These are phyloP conservation scores for Austropuccinia psidii DNA, from an alignment of 1,284 basidiomycete genomes.

Conservation along the genomic window DNA sequence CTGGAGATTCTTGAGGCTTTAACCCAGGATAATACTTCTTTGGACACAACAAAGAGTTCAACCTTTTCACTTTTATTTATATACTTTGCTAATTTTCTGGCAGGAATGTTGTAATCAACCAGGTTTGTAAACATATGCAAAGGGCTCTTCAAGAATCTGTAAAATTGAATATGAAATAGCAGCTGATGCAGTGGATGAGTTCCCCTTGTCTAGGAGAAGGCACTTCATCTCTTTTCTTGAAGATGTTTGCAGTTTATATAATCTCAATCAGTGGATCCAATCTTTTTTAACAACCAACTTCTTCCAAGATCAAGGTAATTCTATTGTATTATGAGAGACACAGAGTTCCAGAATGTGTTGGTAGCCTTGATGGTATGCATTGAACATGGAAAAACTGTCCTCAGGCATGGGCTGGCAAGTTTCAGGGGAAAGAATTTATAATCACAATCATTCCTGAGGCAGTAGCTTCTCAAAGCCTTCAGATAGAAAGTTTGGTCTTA, in stretches of 20 bases:
- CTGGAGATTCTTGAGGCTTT: too few species aligned
- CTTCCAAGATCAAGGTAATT: background rate
- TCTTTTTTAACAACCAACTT: background rate
- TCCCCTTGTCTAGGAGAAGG: background rate
- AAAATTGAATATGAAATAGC: background rate
- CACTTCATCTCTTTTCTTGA: background rate
- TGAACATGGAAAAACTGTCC: background rate
- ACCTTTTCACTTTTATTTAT: too few species aligned
- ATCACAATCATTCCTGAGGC: background rate
- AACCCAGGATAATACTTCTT: too few species aligned
- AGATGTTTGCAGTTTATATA: background rate
- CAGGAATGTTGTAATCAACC: background rate
- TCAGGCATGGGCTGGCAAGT: background rate
- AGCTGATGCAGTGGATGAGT: background rate
- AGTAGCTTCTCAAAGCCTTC: background rate
- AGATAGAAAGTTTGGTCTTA: background rate
- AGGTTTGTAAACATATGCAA: background rate
- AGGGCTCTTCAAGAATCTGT: background rate
- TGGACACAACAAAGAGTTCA: too few species aligned
- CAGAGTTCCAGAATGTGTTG: background rate
- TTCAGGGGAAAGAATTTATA: background rate
- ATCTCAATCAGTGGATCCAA: background rate
- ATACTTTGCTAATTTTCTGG: too few species aligned
- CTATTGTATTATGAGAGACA: background rate
- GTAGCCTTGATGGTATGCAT: conserved; percentile 2